phyloP scores from a whole-genome alignment of 1,284 basidiomycete genomes.

The Phenoliferia sp. region DNA sequence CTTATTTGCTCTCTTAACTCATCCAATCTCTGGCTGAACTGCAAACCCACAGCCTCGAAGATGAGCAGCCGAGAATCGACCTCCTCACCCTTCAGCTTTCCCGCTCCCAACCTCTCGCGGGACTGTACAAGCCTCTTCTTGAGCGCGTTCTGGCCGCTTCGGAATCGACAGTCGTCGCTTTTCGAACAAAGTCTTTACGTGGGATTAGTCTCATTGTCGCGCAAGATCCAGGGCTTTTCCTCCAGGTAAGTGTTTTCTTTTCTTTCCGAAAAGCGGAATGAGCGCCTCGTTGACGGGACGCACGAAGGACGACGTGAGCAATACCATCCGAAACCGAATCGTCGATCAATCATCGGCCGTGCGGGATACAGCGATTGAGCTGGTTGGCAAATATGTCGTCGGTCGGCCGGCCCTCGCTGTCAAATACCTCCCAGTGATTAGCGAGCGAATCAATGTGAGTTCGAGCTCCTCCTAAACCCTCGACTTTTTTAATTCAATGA shows the following conservation, averaged over 20 bases:
- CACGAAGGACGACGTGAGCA: constrained; percentile 21
- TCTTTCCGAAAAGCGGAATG: neutral
- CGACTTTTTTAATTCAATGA: neutral
- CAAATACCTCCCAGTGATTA: constrained; percentile 79
- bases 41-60: constrained; percentile 53
- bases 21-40: neutral
- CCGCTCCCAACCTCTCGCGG: constrained; percentile 63
- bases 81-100: constrained; percentile 68
- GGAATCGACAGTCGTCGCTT: constrained; percentile 74
- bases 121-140: constrained; percentile 73
- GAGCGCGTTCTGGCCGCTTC: constrained; percentile 68
- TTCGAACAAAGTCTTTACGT: constrained; percentile 83
- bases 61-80: constrained; percentile 62
- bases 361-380: constrained; percentile 88
- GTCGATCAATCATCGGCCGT: constrained; percentile 87
- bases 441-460: constrained; percentile 77
- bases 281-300: neutral
- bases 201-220: constrained; percentile 79
- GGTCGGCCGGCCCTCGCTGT: constrained; percentile 75
- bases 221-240: constrained; percentile 75
- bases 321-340: constrained; percentile 80
- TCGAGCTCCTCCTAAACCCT: neutral
- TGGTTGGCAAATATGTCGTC: constrained; percentile 92
- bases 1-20: neutral
- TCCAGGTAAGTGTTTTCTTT: constrained; percentile 52